Base-by-base conservation (phyloP, 108 stramenopile genomes). In the Fragilariopsis cylindrus region DNA sequence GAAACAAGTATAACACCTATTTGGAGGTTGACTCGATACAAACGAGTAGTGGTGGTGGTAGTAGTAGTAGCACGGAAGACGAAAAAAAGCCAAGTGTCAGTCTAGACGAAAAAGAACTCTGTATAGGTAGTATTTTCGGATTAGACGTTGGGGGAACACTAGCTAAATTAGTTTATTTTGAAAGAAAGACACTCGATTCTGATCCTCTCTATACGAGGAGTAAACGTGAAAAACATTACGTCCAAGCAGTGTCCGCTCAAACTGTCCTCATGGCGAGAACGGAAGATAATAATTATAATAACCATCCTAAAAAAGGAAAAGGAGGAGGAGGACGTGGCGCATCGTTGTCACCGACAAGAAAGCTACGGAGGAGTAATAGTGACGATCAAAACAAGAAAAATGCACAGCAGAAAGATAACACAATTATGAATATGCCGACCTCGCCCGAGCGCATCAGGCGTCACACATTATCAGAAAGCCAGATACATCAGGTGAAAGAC, bases 121-220 rank as follows among this genome's bases (percentile, higher is more conserved):
- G 87, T 55, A 88, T 88, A 40, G 87, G 87, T 41, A 80, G 78
- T 68, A 88, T 88, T 57, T 88, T 88, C 79, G 87, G 87, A 46
- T 57, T 84, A 69, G 87, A 88, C 72, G 87, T 83, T 4, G 99
- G 99, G 7, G 99, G 99, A 11, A 97, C 97, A 5, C 83, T 99
- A 6, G 85, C 96, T 12, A 99, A 99, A 74, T 81, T 99, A 9
- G 96, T 99, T 4, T 98, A 98, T 76, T 98, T 98, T 73, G 96
- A 98, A 73, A 81, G 89, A 64, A 73, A 81, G 69, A 73, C 74
- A 21, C n/a, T 64, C 44, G 65, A 76, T 13, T 40, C 43, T 11
- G 75, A 76, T 63, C 78, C 69, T 43, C 58, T 60, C 11, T 56
- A 48, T 19, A 65, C 57, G 13, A 62, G 60, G 60, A 54, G 68